Evolutionary conservation across 139 green algal species (phyloP).

Genomic region (Haematococcus sp.): DNA sequence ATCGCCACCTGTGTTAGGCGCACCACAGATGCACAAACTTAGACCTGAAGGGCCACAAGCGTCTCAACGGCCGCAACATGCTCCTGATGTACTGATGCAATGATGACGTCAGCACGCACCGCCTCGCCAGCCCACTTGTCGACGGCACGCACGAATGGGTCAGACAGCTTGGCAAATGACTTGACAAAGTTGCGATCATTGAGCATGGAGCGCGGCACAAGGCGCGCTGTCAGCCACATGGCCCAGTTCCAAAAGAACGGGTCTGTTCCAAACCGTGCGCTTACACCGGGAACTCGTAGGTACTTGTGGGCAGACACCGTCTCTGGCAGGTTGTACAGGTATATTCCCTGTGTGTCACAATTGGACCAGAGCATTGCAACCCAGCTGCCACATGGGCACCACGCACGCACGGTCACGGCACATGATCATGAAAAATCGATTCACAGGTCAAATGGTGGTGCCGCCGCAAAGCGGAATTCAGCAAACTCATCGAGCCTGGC

Average conservation of each 20-base stretch:
- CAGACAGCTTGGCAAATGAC: constrained; percentile 51
- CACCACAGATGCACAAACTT: too few species aligned
- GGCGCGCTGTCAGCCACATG: constrained; percentile 78
- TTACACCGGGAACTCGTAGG: constrained; percentile 76
- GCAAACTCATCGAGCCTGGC: too few species aligned
- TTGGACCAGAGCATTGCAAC: constrained; percentile 39
- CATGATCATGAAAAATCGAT: too few species aligned
- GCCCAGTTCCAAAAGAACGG: constrained; percentile 92
- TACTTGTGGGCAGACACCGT: constrained; percentile 61
- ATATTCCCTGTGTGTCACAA: too few species aligned
- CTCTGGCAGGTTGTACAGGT: constrained; percentile 89
- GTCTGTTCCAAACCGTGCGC: constrained; percentile 89
- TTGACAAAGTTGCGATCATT: constrained; percentile 45
- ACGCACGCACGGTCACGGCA: too few species aligned
- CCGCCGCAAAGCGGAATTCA: too few species aligned
- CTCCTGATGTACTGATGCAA: too few species aligned
- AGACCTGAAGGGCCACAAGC: too few species aligned
- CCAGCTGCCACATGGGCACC: too few species aligned
- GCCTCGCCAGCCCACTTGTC: constrained; percentile 82
- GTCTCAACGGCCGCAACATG: too few species aligned
- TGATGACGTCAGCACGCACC: too few species aligned
- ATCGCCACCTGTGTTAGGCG: constrained; percentile 64
- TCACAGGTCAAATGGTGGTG: too few species aligned
- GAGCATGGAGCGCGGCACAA: constrained; percentile 54
- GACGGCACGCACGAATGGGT: constrained; percentile 70